phyloP scores from a whole-genome alignment of 1,284 basidiomycete genomes.

The Cystobasidiaceae sp. region DNA sequence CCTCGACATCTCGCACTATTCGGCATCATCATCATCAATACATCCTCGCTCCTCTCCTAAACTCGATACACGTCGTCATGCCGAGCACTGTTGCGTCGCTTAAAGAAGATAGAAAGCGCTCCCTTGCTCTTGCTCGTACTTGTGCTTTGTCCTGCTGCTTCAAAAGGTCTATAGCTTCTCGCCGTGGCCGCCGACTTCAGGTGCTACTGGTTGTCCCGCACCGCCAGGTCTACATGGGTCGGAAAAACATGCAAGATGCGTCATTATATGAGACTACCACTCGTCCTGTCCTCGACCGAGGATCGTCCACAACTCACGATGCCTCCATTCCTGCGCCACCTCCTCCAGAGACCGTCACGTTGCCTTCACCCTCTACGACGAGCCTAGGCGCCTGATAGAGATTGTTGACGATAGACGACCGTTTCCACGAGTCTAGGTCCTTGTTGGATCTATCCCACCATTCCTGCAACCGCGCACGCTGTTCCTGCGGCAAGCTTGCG shows the following conservation, averaged over 20 bases:
- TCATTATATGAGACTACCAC: background rate
- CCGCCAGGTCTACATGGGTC: background rate
- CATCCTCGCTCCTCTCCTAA: no score
- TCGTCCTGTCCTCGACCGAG: no score
- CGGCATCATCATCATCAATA: no score
- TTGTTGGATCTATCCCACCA: constrained; percentile 27
- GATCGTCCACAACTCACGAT: background rate
- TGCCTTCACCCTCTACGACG: constrained; percentile 29
- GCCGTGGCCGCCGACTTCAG: no score
- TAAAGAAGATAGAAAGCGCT: no score
- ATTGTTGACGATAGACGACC: constrained; percentile 28
- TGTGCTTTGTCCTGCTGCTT: no score
- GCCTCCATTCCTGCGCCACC: constrained; percentile 31
- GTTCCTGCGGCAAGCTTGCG: constrained; percentile 11
- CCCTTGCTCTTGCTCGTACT: no score
- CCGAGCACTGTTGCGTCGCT: no score
- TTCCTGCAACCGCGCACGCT: constrained; percentile 6
- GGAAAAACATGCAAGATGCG: background rate
- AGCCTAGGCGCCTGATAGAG: constrained; percentile 30
- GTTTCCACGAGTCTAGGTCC: constrained; percentile 27
- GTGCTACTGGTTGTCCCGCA: no score
- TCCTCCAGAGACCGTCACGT: constrained; percentile 5
- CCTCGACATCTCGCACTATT: no score
- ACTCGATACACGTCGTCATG: no score
- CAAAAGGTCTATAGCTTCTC: no score